Conservation (phyloP, 805 yeast species). For the Yamadazyma sp. region DNA sequence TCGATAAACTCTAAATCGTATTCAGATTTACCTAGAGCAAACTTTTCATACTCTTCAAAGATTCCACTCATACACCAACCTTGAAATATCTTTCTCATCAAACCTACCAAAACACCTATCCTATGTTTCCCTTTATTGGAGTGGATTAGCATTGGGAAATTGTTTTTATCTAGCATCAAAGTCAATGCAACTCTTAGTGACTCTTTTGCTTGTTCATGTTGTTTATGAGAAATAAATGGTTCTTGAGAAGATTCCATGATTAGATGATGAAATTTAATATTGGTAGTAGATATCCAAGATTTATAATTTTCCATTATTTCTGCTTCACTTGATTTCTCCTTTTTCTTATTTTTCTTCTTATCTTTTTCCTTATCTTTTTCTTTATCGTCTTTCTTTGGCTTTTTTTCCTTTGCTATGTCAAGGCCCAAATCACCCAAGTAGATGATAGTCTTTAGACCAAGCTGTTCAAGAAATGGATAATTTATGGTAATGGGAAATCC, state of each 20-base stretch:
- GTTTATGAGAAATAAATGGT: slow-evolving; percentile 60
- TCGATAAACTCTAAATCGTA: slow-evolving; percentile 90
- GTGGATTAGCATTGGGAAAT: slow-evolving; percentile 86
- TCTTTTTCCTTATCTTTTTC: slow-evolving; percentile 42
- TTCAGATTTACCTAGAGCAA: slow-evolving; percentile 92
- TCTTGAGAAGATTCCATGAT: slow-evolving; percentile 73
- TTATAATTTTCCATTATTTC: slow-evolving; percentile 54
- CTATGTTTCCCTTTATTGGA: slow-evolving; percentile 98
- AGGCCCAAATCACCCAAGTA: slow-evolving; percentile 66
- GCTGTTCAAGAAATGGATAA: slow-evolving; percentile 69
- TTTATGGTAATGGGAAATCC: slow-evolving; percentile 93
- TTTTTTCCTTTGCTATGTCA: slow-evolving; percentile 15
- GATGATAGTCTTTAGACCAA: slow-evolving; percentile 74
- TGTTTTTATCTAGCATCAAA: slow-evolving; percentile 56
- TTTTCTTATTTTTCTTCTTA: slow-evolving; percentile 17
- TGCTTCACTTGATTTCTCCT: slow-evolving; percentile 50
- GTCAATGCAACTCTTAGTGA: slow-evolving; percentile 57
- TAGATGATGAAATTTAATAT: slow-evolving; percentile 56
- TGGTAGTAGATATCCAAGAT: slow-evolving; percentile 58
- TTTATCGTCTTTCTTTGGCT: slow-evolving; percentile 37
- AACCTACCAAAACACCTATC: slow-evolving; percentile 90
- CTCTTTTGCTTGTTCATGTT: slow-evolving; percentile 31
- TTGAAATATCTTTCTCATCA: slow-evolving; percentile 79
- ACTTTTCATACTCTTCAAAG: slow-evolving; percentile 89
- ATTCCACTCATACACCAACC: slow-evolving; percentile 94